phyloP scores from a whole-genome alignment of 2,329 filamentous ascomycete genomes.

The Exophiala aquamarina region DNA sequence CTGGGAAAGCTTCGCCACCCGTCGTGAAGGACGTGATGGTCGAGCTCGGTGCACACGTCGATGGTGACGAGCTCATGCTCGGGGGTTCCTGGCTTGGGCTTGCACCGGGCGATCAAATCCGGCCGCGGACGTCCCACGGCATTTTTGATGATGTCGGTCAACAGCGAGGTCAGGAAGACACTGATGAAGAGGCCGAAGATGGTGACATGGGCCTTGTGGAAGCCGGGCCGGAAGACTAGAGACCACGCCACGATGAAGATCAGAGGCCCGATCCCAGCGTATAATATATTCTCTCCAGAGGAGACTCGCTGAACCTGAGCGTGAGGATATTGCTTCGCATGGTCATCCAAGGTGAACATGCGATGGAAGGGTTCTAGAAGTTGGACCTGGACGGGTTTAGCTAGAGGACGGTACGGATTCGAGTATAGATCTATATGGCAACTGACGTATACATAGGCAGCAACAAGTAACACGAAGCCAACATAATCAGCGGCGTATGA shows the following conservation, averaged over 20 bases:
- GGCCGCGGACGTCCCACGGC: constrained; percentile 79
- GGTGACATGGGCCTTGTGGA: constrained; percentile 82
- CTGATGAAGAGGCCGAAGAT: constrained; percentile 77
- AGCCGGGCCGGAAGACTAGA: constrained; percentile 58
- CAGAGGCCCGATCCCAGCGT: constrained; percentile 72
- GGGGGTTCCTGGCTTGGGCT: constrained; percentile 62
- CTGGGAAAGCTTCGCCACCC: constrained; percentile 66
- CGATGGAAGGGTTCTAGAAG: constrained; percentile 84
- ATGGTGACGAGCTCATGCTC: constrained; percentile 53
- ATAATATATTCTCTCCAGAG: constrained; percentile 70
- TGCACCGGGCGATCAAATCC: constrained; percentile 84
- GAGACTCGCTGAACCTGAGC: constrained; percentile 80
- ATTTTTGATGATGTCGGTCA: constrained; percentile 92
- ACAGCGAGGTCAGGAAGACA: constrained; percentile 72
- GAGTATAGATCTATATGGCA: not conserved
- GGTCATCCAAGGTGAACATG: constrained; percentile 87
- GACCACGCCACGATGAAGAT: constrained; percentile 67
- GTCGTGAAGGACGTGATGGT: constrained; percentile 59
- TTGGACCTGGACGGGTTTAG: constrained; percentile 60
- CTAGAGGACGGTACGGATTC: not conserved
- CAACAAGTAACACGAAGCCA: constrained; percentile 69
- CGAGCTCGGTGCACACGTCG: constrained; percentile 49
- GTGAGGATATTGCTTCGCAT: constrained; percentile 81
- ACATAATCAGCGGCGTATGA: constrained; percentile 89
- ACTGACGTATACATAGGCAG: constrained; percentile 55